Base-by-base conservation (phyloP, 768 basidiomycete species). In the Rhodocollybia butyracea region DNA sequence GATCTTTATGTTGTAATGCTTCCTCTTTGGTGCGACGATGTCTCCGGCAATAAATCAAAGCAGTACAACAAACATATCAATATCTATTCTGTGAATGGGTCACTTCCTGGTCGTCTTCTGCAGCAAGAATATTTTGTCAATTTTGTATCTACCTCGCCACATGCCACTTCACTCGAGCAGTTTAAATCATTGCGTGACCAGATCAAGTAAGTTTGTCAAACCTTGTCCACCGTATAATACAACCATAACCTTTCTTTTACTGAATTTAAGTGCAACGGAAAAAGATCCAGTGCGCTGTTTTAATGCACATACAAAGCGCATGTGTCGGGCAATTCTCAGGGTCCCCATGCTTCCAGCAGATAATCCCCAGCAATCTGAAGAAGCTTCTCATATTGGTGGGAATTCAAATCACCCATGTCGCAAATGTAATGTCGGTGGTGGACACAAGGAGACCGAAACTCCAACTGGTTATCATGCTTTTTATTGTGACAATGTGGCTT, bases 1-100 rank as follows among this genome's bases (percentile, higher is more conserved):
- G 66, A 67, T 3, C 34, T 74, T 0, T 73, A 72, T 43, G 64
- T 60, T 7, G 68, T 64, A 29, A 67, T 66, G 21, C 61, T 72
- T 45, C 66, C 70, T 45, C 45, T 72, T 1, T 75, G 71, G 56
- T 63, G 68, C 1, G 76, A 79, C 51, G 74, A 79, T 60, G 71
- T 76, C 0, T 79, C 75, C 0, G 76, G 75, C 8, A 78, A 78
- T 55, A 58, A 64, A 10, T 72, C 69, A 3, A 79, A 79, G 58
- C 70, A 70, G 36, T 79, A 70, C 68, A 79, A 78, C 57, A 75
- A 76, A 46, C 78, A 79, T 50, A 69, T 64, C 61, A 77, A 76
- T 46, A 66, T 72, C 0, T 77, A 76, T 46, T 61, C 75, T n/a
- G 69, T 63, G 2, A 69, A 76, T 36, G 57, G 65, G 11, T 74